A percentile compares a stretch with the other conserved stretches of the same genome.
Evolutionary conservation across 768 basidiomycete species (phyloP).

Genomic region (Hemileccinum rubropunctum): DNA sequence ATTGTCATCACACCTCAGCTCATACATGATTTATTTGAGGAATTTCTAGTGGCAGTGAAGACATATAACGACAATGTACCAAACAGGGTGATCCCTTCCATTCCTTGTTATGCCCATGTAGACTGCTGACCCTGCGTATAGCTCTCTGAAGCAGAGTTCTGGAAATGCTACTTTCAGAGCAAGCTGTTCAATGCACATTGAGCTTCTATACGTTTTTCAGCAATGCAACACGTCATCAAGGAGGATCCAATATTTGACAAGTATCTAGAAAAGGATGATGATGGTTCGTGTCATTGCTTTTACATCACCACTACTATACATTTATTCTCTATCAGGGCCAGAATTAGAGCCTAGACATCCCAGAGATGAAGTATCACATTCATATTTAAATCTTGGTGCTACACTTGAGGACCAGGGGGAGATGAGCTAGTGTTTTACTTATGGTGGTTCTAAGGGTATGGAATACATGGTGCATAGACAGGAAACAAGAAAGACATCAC

Average conservation of each 20-base stretch:
- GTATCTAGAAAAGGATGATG: constrained; percentile 95
- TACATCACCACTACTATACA: neutral
- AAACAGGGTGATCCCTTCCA: constrained; percentile 51
- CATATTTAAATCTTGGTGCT: constrained; percentile 83
- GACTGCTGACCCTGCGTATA: constrained; percentile 33
- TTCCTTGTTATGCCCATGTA: too few relatives aligned
- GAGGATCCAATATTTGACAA: constrained; percentile 94
- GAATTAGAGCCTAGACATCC: constrained; percentile 76
- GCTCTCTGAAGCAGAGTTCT: constrained; percentile 91
- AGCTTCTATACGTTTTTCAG: constrained; percentile 86
- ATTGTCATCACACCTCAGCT: constrained; percentile 89
- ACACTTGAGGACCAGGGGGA: constrained; percentile 90
- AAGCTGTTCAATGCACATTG: constrained; percentile 94
- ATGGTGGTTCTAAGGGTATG: neutral
- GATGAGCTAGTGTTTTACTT: constrained; percentile 38
- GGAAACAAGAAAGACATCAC: constrained; percentile 89
- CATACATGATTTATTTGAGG: constrained; percentile 95
- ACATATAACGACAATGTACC: constrained; percentile 95
- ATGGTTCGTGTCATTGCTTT: constrained; percentile 53
- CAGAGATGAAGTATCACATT: constrained; percentile 63
- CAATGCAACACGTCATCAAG: constrained; percentile 79
- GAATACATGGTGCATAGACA: constrained; percentile 46
- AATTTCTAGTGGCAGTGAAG: constrained; percentile 91
- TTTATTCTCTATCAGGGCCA: constrained; percentile 25
- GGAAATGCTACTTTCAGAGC: constrained; percentile 96